These are phyloP conservation scores for Cladobotryum protrusum DNA, from an alignment of 2,329 filamentous ascomycete genomes.

Conservation along the genomic window DNA sequence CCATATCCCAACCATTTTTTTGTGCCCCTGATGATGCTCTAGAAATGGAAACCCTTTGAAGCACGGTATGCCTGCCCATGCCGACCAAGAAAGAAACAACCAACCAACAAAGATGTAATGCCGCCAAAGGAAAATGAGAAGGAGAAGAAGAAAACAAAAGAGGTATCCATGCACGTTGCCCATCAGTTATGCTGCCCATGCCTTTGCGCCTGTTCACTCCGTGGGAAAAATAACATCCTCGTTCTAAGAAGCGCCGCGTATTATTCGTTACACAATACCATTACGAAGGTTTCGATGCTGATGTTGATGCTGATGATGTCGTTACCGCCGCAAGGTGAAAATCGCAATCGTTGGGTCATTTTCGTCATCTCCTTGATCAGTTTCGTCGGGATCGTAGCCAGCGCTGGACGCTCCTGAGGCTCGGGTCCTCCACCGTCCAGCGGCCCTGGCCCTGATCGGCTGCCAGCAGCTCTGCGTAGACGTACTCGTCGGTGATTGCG, in stretches of 20 bases:
- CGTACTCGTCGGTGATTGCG: constrained; percentile 50
- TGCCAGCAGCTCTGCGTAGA: constrained; percentile 50
- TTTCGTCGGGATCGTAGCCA: constrained; percentile 43
- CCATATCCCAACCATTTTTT: constrained; percentile 5
- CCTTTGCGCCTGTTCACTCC: constrained; percentile 6
- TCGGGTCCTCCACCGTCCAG: constrained; percentile 59
- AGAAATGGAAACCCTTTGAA: background rate
- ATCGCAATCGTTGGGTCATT: constrained; percentile 6
- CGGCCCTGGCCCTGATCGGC: constrained; percentile 50
- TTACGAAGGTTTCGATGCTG: background rate
- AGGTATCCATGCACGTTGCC: constrained; percentile 9
- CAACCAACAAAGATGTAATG: background rate
- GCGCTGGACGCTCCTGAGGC: constrained; percentile 49
- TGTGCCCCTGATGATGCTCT: constrained; percentile 3
- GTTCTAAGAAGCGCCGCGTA: background rate
- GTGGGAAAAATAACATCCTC: background rate
- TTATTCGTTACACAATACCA: constrained; percentile 1
- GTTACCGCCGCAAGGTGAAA: background rate
- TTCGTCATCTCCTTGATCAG: constrained; percentile 2
- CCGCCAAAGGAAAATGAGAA: background rate
- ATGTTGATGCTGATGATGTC: background rate
- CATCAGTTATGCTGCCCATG: constrained; percentile 5
- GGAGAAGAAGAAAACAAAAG: background rate
- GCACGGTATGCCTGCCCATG: constrained; percentile 8
- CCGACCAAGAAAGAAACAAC: background rate